Conservation (phyloP, 805 yeast species). For the Wickerhamomyces canadensis region DNA sequence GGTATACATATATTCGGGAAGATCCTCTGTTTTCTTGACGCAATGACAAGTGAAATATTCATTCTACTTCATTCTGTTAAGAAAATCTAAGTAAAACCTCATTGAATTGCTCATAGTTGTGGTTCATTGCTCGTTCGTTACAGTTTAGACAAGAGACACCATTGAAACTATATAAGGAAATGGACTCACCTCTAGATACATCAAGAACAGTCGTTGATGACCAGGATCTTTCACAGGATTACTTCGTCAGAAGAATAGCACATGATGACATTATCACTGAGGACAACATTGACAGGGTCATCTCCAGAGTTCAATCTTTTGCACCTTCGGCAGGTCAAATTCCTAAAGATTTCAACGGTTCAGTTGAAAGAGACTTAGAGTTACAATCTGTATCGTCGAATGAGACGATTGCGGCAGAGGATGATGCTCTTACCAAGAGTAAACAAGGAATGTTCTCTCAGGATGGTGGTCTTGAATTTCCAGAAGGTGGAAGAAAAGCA, state of each 20-base stretch:
- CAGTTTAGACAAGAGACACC: neutral
- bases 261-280: neutral
- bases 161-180: neutral
- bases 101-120: too few relatives aligned
- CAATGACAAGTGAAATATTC: too few relatives aligned
- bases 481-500: constrained; percentile 58
- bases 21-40: too few relatives aligned
- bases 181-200: constrained; percentile 2
- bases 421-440: neutral
- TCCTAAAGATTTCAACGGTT: neutral
- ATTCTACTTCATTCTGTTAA: too few relatives aligned
- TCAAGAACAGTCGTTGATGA: constrained; percentile 1
- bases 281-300: neutral
- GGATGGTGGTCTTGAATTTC: constrained; percentile 31
- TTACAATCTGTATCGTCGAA: neutral
- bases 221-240: neutral
- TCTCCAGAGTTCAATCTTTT: neutral
- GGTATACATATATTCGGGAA: too few relatives aligned
- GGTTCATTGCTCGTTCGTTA: too few relatives aligned
- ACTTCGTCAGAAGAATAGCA: neutral
- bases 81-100: too few relatives aligned
- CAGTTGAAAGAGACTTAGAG: neutral
- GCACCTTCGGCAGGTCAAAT: neutral
- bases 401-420: neutral
- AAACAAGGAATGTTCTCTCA: constrained; percentile 14